Conservation (phyloP, 805 yeast species). For the Torulaspora microellipsoides region DNA sequence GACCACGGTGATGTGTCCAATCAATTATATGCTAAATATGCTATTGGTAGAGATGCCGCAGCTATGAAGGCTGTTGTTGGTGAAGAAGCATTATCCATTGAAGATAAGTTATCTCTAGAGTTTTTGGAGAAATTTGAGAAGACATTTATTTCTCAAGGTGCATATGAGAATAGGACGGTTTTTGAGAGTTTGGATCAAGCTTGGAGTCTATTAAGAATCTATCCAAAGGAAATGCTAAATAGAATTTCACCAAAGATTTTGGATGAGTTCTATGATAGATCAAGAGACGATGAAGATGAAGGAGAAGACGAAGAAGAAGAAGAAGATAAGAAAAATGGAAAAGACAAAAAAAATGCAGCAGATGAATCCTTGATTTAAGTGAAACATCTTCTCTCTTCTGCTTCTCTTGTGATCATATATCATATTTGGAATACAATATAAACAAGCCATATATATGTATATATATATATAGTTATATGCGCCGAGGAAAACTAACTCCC, state of each 20-base stretch:
- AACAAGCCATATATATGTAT: too few species aligned
- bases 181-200: slow-evolving; percentile 97
- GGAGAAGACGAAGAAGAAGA: slow-evolving; percentile 42
- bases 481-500: too few species aligned
- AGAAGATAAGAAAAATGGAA: slow-evolving; percentile 30
- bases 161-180: slow-evolving; percentile 91
- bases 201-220: slow-evolving; percentile 95
- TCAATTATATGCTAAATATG: slow-evolving; percentile 98
- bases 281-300: slow-evolving; percentile 59
- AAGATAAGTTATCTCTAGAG: slow-evolving; percentile 95
- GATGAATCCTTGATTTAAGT: slow-evolving; percentile 27
- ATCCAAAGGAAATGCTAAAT: slow-evolving; percentile 97
- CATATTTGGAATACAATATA: too few species aligned
- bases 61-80: slow-evolving; percentile 99
- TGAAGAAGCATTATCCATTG: slow-evolving; percentile 97
- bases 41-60: slow-evolving; percentile 99
- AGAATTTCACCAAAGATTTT: slow-evolving; percentile 97
- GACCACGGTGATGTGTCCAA: slow-evolving; percentile 99
- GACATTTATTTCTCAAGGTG: slow-evolving; percentile 93
- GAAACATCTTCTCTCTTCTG: neutral
- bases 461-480: too few species aligned
- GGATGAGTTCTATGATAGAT: slow-evolving; percentile 91
- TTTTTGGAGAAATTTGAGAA: slow-evolving; percentile 97
- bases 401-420: too few species aligned
- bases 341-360: slow-evolving; percentile 13